phyloP scores from a whole-genome alignment of 1,284 basidiomycete genomes.

The Pseudozyma hubeiensis region DNA sequence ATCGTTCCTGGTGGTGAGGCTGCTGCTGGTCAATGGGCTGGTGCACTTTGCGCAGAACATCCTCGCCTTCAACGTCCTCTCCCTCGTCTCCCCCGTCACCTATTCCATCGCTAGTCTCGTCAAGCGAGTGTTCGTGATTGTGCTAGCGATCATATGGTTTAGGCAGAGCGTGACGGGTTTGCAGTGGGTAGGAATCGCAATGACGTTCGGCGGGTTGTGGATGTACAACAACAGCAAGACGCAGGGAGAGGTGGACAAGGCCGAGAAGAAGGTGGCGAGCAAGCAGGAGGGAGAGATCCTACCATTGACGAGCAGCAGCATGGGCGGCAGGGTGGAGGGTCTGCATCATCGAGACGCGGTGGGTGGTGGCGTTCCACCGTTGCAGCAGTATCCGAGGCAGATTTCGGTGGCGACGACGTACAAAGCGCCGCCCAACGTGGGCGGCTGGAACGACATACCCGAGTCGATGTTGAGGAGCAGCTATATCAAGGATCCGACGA shows the following conservation, averaged over 20 bases:
- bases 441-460: conserved; percentile 42
- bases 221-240: conserved; percentile 94
- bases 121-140: conserved; percentile 98
- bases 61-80: conserved; percentile 94
- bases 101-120: conserved; percentile 98
- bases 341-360: background rate
- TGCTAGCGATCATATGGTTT: conserved; percentile 97
- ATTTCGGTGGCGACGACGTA: too few relatives aligned
- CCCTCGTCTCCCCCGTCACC: conserved; percentile 95
- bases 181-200: conserved; percentile 83
- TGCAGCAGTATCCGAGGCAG: background rate
- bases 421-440: conserved; percentile 3
- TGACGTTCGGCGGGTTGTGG: conserved; percentile 89
- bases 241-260: conserved; percentile 36
- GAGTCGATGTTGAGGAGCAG: conserved; percentile 19
- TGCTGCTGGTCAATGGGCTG: conserved; percentile 87
- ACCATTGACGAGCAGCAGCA: conserved; percentile 5
- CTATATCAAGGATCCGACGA: conserved; percentile 45
- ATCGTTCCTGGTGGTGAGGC: conserved; percentile 72
- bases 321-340: background rate
- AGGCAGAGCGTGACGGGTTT: conserved; percentile 84
- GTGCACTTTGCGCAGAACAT: conserved; percentile 98
- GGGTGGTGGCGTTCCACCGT: background rate
- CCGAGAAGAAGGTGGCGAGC: conserved; percentile 20
- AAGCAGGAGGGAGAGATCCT: conserved; percentile 21